Conservation (phyloP, 148 eudicot species). For the Heliosperma pusillum region DNA sequence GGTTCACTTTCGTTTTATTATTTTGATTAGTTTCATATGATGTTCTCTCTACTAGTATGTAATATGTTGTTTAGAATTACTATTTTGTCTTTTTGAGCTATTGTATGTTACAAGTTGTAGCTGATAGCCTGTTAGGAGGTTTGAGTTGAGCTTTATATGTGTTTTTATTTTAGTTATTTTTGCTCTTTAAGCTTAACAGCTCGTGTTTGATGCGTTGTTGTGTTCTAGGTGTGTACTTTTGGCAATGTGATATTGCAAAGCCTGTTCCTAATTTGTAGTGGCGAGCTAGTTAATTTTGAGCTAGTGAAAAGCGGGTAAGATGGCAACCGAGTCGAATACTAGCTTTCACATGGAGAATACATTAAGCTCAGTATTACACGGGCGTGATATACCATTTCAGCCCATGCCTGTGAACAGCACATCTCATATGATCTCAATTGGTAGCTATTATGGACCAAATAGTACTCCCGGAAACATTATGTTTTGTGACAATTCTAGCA, state of each 20-base stretch:
- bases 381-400: slow-evolving; percentile 50
- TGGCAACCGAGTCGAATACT: slow-evolving; percentile 60
- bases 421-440: slow-evolving; percentile 46
- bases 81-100: neutral
- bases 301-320: slow-evolving; percentile 20
- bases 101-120: neutral
- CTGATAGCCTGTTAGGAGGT: neutral
- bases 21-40: neutral
- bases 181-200: slow-evolving; percentile 12
- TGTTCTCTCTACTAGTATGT: too few relatives aligned
- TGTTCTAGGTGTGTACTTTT: slow-evolving; percentile 23
- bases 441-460: slow-evolving; percentile 45
- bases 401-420: slow-evolving; percentile 51
- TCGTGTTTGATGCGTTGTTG: slow-evolving; percentile 17
- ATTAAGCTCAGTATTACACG: slow-evolving; percentile 41
- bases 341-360: slow-evolving; percentile 55
- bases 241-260: slow-evolving; percentile 29
- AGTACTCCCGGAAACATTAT: slow-evolving; percentile 36
- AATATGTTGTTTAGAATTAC: neutral
- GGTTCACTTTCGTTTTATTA: neutral
- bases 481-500: slow-evolving; percentile 47
- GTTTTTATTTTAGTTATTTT: neutral
- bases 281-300: slow-evolving; percentile 14
- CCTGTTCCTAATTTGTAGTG: slow-evolving; percentile 4
- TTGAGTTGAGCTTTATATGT: neutral